Conservation (phyloP, 2,329 filamentous ascomycete genomes). For the Fusarium continuum region DNA sequence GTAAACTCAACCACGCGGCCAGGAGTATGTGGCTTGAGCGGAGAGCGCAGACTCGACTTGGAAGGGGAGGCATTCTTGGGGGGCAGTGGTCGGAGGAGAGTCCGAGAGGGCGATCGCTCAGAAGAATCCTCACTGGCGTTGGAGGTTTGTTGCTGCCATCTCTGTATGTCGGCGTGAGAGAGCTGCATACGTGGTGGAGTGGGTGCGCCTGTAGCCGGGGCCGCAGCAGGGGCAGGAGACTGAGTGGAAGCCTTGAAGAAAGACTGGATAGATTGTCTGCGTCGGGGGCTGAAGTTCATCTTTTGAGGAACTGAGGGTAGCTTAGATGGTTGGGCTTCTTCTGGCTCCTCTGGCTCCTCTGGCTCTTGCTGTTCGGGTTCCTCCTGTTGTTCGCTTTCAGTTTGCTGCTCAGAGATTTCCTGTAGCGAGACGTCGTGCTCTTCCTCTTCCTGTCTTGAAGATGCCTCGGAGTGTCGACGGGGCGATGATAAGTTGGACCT, state of each 20-base stretch:
- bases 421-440: neutral
- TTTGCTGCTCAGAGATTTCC: slow-evolving; percentile 5
- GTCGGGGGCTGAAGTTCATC: slow-evolving; percentile 58
- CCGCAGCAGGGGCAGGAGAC: neutral
- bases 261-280: slow-evolving; percentile 47
- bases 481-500: slow-evolving; percentile 51
- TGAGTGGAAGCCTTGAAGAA: slow-evolving; percentile 52
- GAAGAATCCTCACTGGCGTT: slow-evolving; percentile 50
- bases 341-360: slow-evolving; percentile 44
- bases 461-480: slow-evolving; percentile 1
- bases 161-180: slow-evolving; percentile 53
- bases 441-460: slow-evolving; percentile 14
- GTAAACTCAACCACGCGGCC: slow-evolving; percentile 68
- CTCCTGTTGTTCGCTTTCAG: neutral
- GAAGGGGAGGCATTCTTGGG: slow-evolving; percentile 62
- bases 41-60: slow-evolving; percentile 67
- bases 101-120: slow-evolving; percentile 47
- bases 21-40: slow-evolving; percentile 65
- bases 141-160: slow-evolving; percentile 54
- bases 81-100: slow-evolving; percentile 59
- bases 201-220: slow-evolving; percentile 22
- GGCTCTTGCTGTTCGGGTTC: slow-evolving; percentile 42
- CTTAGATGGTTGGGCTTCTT: slow-evolving; percentile 35
- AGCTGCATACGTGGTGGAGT: slow-evolving; percentile 55
- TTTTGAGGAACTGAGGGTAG: slow-evolving; percentile 56